Base-by-base conservation (phyloP, 495 filamentous ascomycete species). In the Elaphomyces granulatus region DNA sequence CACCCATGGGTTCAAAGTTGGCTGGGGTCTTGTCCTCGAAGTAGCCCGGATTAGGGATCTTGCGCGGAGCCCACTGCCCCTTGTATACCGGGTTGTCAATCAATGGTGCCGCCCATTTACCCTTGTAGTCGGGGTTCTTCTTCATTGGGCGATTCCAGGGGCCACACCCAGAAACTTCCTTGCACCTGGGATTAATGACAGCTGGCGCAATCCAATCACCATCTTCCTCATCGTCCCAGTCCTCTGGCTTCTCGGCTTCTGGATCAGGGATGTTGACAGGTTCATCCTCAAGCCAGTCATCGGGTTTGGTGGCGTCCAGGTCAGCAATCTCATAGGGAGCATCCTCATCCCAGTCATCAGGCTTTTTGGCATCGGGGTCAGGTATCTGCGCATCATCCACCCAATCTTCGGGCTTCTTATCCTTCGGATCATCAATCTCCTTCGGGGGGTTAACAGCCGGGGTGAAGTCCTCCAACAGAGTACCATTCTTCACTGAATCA, bases 191-290 rank as follows among this genome's bases (percentile, higher is more conserved):
- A 77, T 96, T 96, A 55, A 83, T 72, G 32, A 95, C 77, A 42
- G 77, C 85, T n/a, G 92, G 92, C 20, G 90, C 68, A 49, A 95
- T 63, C 87, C 87, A 99, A 67, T 99, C 92, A 55, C 92, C 92
- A 68, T 99, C 92, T 66, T 99, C 92, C 71, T 96, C 92, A 43
- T 96, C 90, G 68, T 96, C 90, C 92, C 92, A 99, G 54, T 96
- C 90, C 67, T 95, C 92, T 44, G 92, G 92, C 77, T 95, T 99
- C 72, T 87, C 75, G 28, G 92, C 87, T 68, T 95, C 88, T 34
- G 92, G 92, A 70, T 99, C 92, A 38, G 88, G 77, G 43, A 96
- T 71, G 55, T 73, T 81, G 41, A 69, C 65, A 43, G 87, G 78
- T 68, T 96, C 92, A 48, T 94, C 73, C 61, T 83, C 87, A 42